Evolutionary conservation across 495 filamentous ascomycete genomes (phyloP), one percentile per base, ranked within the genome.

Genomic region (Evernia prunastri): DNA sequence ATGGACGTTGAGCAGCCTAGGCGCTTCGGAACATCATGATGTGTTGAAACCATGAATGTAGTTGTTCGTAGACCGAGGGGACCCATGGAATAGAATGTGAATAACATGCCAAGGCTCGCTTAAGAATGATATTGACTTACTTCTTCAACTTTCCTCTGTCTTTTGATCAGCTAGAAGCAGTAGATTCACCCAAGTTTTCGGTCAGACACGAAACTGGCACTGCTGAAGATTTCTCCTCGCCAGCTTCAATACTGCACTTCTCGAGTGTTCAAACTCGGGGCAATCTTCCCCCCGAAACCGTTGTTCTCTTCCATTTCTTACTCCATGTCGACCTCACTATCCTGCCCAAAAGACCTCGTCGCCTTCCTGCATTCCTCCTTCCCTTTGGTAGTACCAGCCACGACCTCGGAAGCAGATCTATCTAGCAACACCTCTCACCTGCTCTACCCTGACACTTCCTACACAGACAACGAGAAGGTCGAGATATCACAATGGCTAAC

Each of bases 401-500:
- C 80, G 69, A 74, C 77, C 57, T 76, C 77, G 59, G 80, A 86
- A 71, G 74, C 79, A 58, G 79, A 83, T 62, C 78, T 81, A 58
- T 65, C 74, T 54, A 20, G 51, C 42, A 72, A 74, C 56, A 75
- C 79, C 40, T 83, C 83, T 9, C 73, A 78, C 66, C 75, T 78
- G 62, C 84, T 91, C 69, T 89, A 92, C 78, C 79, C 85, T 59
- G 73, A 80, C 64, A 81, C 81, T 69, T 85, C 82, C 66, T 96
- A 93, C 75, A 85, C 83, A 61, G 79, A 83, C 67, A 77, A 83
- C 63, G 93, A 98, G 75, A 84, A 89, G 73, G 84, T 88, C 33
- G 92, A 95, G 75, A 87, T 95, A 73, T 84, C 87, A 71, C 86
- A 92, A 80, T 96, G 92, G 92, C 79, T 96, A 69, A 84, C 82